A percentile compares a stretch with the other conserved stretches of the same genome.
These are phyloP conservation scores for Crithidia brevicula DNA, from an alignment of 208 protist species.

Conservation along the genomic window DNA sequence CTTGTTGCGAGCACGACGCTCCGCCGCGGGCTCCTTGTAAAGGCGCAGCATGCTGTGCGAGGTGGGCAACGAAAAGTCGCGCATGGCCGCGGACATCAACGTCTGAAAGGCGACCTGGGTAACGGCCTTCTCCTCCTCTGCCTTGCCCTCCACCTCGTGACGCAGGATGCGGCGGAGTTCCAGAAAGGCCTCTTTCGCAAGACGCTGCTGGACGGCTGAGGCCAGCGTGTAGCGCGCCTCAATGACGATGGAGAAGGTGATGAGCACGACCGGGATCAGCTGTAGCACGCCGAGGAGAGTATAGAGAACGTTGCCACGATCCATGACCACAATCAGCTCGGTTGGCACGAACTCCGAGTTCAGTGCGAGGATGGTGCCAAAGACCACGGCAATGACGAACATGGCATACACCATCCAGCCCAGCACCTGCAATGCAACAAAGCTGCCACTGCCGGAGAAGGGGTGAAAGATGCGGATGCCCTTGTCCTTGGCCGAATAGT, in stretches of 20 bases:
- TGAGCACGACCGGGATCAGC: slow-evolving; percentile 64
- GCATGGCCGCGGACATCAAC: slow-evolving; percentile 43
- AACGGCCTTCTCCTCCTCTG: slow-evolving; percentile 36
- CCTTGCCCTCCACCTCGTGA: slow-evolving; percentile 6
- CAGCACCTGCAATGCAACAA: slow-evolving; percentile 74
- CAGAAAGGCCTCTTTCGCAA: slow-evolving; percentile 52
- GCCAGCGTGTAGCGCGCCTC: slow-evolving; percentile 40
- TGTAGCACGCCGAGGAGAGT: slow-evolving; percentile 65
- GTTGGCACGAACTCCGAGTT: slow-evolving; percentile 12
- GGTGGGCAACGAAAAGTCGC: slow-evolving; percentile 43
- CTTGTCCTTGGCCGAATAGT: slow-evolving; percentile 67
- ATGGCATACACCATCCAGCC: slow-evolving; percentile 73
- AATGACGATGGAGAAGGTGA: slow-evolving; percentile 68
- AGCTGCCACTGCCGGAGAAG: slow-evolving; percentile 65
- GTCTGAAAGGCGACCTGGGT: slow-evolving; percentile 59
- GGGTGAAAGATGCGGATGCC: slow-evolving; percentile 63
- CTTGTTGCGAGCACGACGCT: neutral
- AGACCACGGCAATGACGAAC: slow-evolving; percentile 42
- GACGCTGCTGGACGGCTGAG: slow-evolving; percentile 17
- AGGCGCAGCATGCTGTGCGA: slow-evolving; percentile 31
- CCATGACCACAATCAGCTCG: slow-evolving; percentile 8
- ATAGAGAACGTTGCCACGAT: slow-evolving; percentile 32
- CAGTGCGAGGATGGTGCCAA: slow-evolving; percentile 26
- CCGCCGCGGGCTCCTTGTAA: slow-evolving; percentile 20
- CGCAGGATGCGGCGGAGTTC: slow-evolving; percentile 33